Conservation (phyloP, 108 stramenopile genomes). For the Cyclotella cryptica region DNA sequence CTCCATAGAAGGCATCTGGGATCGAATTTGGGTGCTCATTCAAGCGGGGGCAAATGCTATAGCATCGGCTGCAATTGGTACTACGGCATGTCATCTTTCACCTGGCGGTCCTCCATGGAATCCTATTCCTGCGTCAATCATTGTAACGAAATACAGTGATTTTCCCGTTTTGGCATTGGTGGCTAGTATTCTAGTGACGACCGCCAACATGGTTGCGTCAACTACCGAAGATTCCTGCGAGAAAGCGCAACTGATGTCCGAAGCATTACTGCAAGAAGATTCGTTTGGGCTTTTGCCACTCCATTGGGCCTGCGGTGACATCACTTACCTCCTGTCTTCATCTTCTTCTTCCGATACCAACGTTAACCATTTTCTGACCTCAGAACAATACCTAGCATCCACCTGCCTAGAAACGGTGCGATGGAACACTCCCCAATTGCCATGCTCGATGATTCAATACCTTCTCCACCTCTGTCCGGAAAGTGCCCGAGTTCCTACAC, state of each 20-base stretch:
- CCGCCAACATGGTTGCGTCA: too few relatives aligned
- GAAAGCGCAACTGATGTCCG: not conserved
- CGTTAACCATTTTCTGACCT: not conserved
- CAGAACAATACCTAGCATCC: not conserved
- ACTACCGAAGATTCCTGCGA: too few relatives aligned
- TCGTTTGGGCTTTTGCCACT: constrained; percentile 38
- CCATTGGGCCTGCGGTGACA: constrained; percentile 37
- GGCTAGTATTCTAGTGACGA: constrained; percentile 10
- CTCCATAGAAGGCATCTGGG: not conserved
- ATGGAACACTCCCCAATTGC: constrained; percentile 22
- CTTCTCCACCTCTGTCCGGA: constrained; percentile 21
- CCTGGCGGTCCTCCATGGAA: not conserved
- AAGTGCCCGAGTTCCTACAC: constrained; percentile 30
- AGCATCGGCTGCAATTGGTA: not conserved
- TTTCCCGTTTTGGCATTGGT: constrained; percentile 40
- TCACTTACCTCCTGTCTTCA: not conserved
- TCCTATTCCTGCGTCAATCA: constrained; percentile 33
- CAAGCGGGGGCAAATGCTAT: not conserved
- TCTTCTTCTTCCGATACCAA: not conserved
- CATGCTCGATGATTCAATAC: constrained; percentile 32
- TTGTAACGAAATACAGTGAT: constrained; percentile 36
- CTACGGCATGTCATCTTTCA: constrained; percentile 11
- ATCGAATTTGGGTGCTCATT: not conserved
- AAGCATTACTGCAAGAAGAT: constrained; percentile 19
- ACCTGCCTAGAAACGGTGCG: constrained; percentile 4